Percentiles rank a stretch among this genome's conserved stretches.
Conservation (phyloP, 331 rosid species). For the Stylosanthes scabra region DNA sequence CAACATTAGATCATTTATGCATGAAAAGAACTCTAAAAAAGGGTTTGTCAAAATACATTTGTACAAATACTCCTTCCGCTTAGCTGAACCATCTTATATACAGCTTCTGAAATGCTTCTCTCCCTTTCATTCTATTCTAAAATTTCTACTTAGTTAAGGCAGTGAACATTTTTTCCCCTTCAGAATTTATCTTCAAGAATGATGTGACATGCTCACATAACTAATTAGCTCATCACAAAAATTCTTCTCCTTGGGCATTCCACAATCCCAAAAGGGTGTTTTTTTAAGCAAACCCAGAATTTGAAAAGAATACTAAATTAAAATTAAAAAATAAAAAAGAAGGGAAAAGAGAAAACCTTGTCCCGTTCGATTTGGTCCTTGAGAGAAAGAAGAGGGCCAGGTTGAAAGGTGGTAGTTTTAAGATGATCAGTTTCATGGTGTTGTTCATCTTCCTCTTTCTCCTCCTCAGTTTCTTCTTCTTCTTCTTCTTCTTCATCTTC, state of each 20-base stretch:
- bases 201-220: no score
- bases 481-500: no score
- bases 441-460: conserved; percentile 42
- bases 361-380: conserved; percentile 82
- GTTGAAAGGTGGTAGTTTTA: conserved; percentile 56
- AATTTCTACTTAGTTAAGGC: background rate
- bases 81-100: background rate
- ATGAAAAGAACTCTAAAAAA: background rate
- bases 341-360: conserved; percentile 52
- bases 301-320: background rate
- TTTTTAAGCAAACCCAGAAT: background rate
- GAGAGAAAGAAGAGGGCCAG: conserved; percentile 80
- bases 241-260: background rate
- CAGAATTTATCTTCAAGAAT: no score
- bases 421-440: conserved; percentile 38
- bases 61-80: background rate
- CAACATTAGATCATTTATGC: background rate
- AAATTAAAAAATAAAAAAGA: background rate
- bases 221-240: no score
- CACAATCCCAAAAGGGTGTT: conserved; percentile 16
- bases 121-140: background rate
- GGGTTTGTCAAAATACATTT: background rate
- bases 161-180: background rate
- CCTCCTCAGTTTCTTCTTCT: conserved; percentile 38
- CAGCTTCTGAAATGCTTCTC: background rate